Base-by-base conservation (phyloP, 2,329 filamentous ascomycete species). In the Aspergillus luchuensis region DNA sequence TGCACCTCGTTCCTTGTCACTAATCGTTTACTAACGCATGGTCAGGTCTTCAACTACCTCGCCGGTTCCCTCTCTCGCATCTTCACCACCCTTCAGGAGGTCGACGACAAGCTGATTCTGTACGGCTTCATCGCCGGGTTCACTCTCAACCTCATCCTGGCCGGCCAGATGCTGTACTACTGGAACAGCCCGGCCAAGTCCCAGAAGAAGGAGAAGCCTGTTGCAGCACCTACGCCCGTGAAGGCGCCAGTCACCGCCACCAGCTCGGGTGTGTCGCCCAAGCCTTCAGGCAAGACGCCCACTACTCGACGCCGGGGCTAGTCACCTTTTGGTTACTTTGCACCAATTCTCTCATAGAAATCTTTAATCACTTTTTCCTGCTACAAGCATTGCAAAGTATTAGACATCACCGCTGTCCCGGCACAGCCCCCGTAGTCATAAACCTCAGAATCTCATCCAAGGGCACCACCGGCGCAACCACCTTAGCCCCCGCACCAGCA, bases 81-180 rank as follows among this genome's bases (percentile, higher is more conserved):
- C 80, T 99, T 97, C 79, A 99, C 95, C 33, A 99, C 96, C 8
- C 82, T 99, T 60, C 93, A 98, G 74, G 95, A 99, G 82, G 95
- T 99, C 62, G 91, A 96, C 76, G 95, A 99, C 78, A 93, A 93
- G 79, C 84, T 98, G 61, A 98, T 99, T 71, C 85, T 99, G 25
- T 98, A 96, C 79, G 91, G 93, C 54, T 98, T 96, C 82, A 80
- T 98, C 58, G 91, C 92, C 7, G 95, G 92, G 28, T 97, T 97
- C 75, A 80, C 83, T n/a, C 86, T 99, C 69, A 99, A 99, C 78
- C 83, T 88, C 60, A 85, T 99, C 59, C 83, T 99, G 60, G 93
- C 93, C 13, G 79, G 84, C 41, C 95, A 99, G 81, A 95, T 99
- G 90, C 74, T 96, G 28, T 96, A 93, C 80, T 98, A 98, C 83